A percentile compares a stretch with the other conserved stretches of the same genome.
Evolutionary conservation across 257 asterid species (phyloP).

Genomic region (Craterostigma plantagineum): DNA sequence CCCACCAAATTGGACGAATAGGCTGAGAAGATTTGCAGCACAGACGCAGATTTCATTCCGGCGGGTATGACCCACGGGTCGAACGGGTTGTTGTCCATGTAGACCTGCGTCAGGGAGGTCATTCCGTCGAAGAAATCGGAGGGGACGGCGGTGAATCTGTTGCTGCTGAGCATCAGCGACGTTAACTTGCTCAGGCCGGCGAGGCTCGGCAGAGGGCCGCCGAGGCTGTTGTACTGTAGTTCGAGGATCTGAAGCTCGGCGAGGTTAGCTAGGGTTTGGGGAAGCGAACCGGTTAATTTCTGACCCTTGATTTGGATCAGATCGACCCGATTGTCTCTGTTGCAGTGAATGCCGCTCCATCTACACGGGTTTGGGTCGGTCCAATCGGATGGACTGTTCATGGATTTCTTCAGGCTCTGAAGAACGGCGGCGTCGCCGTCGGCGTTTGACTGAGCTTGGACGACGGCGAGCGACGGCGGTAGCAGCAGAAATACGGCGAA

Average conservation of each 20-base stretch:
- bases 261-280: conserved; percentile 28
- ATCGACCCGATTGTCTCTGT: conserved; percentile 16
- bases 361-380: conserved; percentile 26
- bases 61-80: conserved; percentile 38
- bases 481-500: conserved; percentile 2
- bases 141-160: conserved; percentile 44
- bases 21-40: conserved; percentile 36
- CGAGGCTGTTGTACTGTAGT: conserved; percentile 29
- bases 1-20: conserved; percentile 30
- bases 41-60: conserved; percentile 23
- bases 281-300: conserved; percentile 45
- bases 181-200: conserved; percentile 37
- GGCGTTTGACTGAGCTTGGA: conserved; percentile 11
- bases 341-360: conserved; percentile 20
- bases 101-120: conserved; percentile 28
- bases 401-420: conserved; percentile 26
- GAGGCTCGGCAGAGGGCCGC: conserved; percentile 54
- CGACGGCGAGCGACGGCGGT: conserved; percentile 12
- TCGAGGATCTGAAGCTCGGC: conserved; percentile 31
- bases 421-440: conserved; percentile 30
- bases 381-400: conserved; percentile 27
- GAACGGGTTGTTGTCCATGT: conserved; percentile 40
- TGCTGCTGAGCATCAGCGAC: conserved; percentile 22
- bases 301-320: conserved; percentile 51
- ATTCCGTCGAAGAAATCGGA: conserved; percentile 59